These are phyloP conservation scores for Cicer yamashitae DNA, from an alignment of 306 rosid species.

Conservation along the genomic window DNA sequence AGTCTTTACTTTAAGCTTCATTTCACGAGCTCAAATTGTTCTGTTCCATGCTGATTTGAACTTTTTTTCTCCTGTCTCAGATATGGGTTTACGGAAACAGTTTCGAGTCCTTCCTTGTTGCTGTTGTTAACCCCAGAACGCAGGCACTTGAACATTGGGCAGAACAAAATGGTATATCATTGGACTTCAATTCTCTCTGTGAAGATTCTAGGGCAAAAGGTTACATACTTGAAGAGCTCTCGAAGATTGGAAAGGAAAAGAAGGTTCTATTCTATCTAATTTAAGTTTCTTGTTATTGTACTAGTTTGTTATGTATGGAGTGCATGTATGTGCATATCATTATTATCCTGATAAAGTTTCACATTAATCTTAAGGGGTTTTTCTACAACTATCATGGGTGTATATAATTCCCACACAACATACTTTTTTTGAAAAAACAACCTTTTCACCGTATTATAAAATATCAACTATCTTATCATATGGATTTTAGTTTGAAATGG, in stretches of 20 bases:
- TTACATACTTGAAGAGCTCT: conserved; percentile 69
- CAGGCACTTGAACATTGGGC: conserved; percentile 83
- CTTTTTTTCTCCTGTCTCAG: conserved; percentile 51
- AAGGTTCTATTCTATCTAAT: conserved; percentile 63
- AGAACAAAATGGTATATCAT: conserved; percentile 69
- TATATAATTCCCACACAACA: background rate
- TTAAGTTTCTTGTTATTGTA: conserved; percentile 14
- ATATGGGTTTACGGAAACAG: conserved; percentile 97
- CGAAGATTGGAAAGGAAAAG: conserved; percentile 75
- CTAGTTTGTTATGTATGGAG: conserved; percentile 35
- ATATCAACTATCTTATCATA: background rate
- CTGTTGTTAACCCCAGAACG: conserved; percentile 73
- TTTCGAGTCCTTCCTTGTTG: conserved; percentile 90
- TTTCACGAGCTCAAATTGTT: conserved; percentile 36
- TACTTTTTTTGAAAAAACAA: background rate
- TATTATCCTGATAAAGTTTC: background rate
- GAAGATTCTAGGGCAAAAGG: conserved; percentile 71
- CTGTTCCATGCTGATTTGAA: conserved; percentile 27
- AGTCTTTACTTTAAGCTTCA: conserved; percentile 21
- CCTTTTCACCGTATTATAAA: background rate
- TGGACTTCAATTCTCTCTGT: conserved; percentile 76
- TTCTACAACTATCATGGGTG: conserved; percentile 6
- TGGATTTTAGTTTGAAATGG: conserved; percentile 24
- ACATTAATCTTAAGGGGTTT: background rate
- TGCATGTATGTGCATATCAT: background rate